phyloP scores from a whole-genome alignment of 164 flowering plant species.

The Echeveria elegans region DNA sequence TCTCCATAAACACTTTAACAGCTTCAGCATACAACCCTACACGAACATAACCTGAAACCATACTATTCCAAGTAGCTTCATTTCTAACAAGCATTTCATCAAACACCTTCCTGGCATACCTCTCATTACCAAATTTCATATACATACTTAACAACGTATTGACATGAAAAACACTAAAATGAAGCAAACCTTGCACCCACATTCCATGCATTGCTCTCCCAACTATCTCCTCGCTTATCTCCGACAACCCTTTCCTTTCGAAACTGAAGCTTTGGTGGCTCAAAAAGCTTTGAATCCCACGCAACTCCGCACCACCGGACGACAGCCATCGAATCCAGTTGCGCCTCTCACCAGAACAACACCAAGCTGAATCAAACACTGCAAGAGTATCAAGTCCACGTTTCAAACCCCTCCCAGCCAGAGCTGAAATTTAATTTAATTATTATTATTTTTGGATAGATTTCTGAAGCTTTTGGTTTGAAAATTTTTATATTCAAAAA shows the following conservation, averaged over 20 bases:
- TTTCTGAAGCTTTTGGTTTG: background rate
- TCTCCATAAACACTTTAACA: constrained; percentile 31
- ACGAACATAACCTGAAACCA: constrained; percentile 54
- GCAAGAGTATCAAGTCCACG: background rate
- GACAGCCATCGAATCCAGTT: background rate
- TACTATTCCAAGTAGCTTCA: constrained; percentile 68
- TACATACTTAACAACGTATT: constrained; percentile 70
- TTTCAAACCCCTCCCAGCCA: constrained; percentile 4
- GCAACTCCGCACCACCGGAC: background rate
- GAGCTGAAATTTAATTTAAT: background rate
- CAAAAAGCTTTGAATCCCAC: constrained; percentile 12
- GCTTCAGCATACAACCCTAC: constrained; percentile 32
- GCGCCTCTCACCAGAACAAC: too few relatives aligned
- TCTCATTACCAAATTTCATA: constrained; percentile 34
- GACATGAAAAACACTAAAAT: constrained; percentile 26
- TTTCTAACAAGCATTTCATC: constrained; percentile 48
- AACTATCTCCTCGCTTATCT: constrained; percentile 24
- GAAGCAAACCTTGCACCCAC: constrained; percentile 29
- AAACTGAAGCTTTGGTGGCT: constrained; percentile 43
- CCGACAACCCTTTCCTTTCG: constrained; percentile 60
- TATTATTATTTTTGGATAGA: background rate
- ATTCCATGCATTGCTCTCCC: constrained; percentile 60
- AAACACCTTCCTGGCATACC: constrained; percentile 41
- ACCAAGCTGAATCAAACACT: background rate
- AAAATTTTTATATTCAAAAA: too few relatives aligned